A percentile compares a stretch with the other conserved stretches of the same genome.
phyloP scores from a whole-genome alignment of 2,329 filamentous ascomycete genomes.

The Aspergillus sp. region DNA sequence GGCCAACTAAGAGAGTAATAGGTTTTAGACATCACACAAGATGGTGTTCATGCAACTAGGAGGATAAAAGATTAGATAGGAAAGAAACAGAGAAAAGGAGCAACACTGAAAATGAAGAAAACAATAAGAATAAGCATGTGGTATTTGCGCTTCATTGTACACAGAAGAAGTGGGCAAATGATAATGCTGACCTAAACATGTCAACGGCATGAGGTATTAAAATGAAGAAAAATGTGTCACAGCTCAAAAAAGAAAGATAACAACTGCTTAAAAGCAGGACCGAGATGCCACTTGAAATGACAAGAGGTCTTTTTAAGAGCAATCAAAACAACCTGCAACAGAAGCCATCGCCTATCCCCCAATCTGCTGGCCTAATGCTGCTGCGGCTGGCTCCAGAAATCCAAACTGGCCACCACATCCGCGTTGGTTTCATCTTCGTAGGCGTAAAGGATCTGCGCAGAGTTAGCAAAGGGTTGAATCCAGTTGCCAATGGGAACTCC shows the following conservation, averaged over 20 bases:
- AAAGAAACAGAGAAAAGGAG: slow-evolving; percentile 6
- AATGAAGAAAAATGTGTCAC: slow-evolving; percentile 3
- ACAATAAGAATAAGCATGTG: slow-evolving; percentile 23
- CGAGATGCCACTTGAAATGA: neutral
- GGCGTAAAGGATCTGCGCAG: slow-evolving; percentile 80
- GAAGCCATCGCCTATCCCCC: slow-evolving; percentile 2
- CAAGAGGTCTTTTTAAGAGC: neutral
- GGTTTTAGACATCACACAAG: too few species aligned
- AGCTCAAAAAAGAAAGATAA: neutral
- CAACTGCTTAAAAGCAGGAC: neutral
- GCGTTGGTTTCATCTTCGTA: slow-evolving; percentile 94
- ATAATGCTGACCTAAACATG: slow-evolving; percentile 11
- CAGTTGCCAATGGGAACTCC: neutral
- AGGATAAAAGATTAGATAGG: neutral
- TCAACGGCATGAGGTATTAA: slow-evolving; percentile 15
- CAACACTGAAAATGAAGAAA: slow-evolving; percentile 12
- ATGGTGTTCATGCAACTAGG: too few species aligned
- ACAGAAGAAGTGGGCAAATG: slow-evolving; percentile 19
- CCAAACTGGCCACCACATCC: slow-evolving; percentile 88
- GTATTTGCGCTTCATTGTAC: slow-evolving; percentile 41
- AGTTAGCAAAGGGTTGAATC: slow-evolving; percentile 17
- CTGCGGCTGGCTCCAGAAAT: slow-evolving; percentile 77
- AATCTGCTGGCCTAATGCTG: slow-evolving; percentile 19
- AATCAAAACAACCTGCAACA: neutral
- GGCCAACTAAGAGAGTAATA: too few species aligned